Evolutionary conservation across 2,329 filamentous ascomycete species (phyloP), one percentile per base, ranked within the genome.

Genomic region (Fusarium ambrosium): DNA sequence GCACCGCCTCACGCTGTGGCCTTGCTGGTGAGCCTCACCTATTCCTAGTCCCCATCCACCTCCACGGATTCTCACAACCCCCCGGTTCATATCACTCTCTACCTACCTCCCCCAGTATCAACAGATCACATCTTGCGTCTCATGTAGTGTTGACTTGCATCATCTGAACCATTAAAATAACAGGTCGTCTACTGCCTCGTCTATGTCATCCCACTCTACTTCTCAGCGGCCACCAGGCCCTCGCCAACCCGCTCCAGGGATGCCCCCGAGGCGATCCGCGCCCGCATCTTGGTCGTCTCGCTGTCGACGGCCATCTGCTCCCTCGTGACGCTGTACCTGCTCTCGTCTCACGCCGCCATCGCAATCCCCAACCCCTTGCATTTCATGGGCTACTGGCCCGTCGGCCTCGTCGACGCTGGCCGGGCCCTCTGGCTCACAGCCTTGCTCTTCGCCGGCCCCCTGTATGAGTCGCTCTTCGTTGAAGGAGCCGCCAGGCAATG

Each of bases 121-220:
- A 34, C 29, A 59, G 32, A 22, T 53, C 58, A 51, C 22, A 32
- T 37, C 59, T 62, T 34, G 29, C 41, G 53, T 59, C 65, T 55
- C 43, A 48, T 41, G 27, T 45, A 29, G 13, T 61, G 34, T 13
- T 73, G 48, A 75, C 62, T 61, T 32, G 43, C 45, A 60, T 61
- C 34, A 22, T 56, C 58, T 64, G 22, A 60, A 37, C 56, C 27
- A 55, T 55, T 53, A 34, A 24, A 41, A 63, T 18, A 62, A 62
- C 48, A 81, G 94, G 85, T 95, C 72, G 83, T 92, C 71, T 97
- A 97, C 84, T 97, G 95, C n/a, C 83, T 95, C 77, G 85, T 95
- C 85, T 99, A 98, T 85, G 94, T 99, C 78, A 86, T 94, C 4
- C 96, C 97, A 27, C 95, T 98, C 84, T 98, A 99, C 86, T 87